Conservation (phyloP, 2,329 filamentous ascomycete genomes). For the Thelonectria discophora region DNA sequence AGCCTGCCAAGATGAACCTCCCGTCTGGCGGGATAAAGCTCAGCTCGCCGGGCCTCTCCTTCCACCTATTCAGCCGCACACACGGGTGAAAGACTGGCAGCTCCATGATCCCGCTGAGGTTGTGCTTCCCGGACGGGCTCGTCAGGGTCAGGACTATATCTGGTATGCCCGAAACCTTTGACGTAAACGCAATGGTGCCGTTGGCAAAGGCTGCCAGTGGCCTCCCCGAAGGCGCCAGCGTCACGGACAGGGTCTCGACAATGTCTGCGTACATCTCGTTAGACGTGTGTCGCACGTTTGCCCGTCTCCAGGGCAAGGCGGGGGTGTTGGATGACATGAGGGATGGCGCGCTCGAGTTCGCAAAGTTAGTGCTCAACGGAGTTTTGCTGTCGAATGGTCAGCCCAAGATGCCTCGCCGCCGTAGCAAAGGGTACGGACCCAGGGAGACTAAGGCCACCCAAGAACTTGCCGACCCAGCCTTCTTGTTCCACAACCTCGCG, state of each 20-base stretch:
- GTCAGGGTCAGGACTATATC: constrained; percentile 86
- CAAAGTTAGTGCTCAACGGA: constrained; percentile 49
- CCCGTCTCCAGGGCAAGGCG: constrained; percentile 84
- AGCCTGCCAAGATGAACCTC: constrained; percentile 90
- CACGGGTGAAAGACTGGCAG: constrained; percentile 96
- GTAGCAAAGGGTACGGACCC: constrained; percentile 57
- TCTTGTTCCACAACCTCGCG: constrained; percentile 92
- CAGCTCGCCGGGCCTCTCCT: constrained; percentile 86
- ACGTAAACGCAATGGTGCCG: constrained; percentile 93
- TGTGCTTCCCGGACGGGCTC: constrained; percentile 82
- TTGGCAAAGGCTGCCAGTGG: constrained; percentile 87
- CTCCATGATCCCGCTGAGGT: constrained; percentile 78
- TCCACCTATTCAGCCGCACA: constrained; percentile 89
- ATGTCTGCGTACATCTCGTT: constrained; percentile 98
- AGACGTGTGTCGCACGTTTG: constrained; percentile 93
- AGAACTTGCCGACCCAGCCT: constrained; percentile 85
- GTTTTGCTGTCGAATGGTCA: constrained; percentile 50
- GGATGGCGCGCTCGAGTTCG: constrained; percentile 51
- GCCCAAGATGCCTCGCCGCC: constrained; percentile 4
- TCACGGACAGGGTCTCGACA: constrained; percentile 88
- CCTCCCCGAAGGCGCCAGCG: constrained; percentile 87
- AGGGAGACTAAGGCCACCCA: constrained; percentile 87
- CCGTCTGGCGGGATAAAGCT: constrained; percentile 97
- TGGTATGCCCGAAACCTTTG: constrained; percentile 93
- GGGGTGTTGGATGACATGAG: constrained; percentile 58